Conservation (phyloP, 306 rosid genomes). For the Glycine tomentella region DNA sequence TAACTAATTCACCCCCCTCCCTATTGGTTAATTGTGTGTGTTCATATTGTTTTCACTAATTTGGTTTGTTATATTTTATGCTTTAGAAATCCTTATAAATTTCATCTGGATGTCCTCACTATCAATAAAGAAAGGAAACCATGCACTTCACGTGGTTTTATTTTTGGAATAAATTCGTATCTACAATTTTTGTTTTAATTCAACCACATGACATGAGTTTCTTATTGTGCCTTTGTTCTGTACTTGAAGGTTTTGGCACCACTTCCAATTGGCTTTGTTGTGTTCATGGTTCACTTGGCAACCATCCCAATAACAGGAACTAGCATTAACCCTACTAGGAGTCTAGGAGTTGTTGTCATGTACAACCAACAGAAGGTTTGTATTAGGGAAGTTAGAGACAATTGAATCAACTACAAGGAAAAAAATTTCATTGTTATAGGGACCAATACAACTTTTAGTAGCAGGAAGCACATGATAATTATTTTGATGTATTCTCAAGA, state of each 20-base stretch:
- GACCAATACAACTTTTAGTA: conserved; percentile 86
- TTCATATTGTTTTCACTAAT: too few relatives aligned
- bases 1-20: too few relatives aligned
- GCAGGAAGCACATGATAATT: conserved; percentile 63
- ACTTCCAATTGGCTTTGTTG: conserved; percentile 79
- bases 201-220: neutral
- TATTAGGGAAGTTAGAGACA: conserved; percentile 54
- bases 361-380: conserved; percentile 43
- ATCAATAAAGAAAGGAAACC: conserved; percentile 10
- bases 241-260: conserved; percentile 70
- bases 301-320: conserved; percentile 79
- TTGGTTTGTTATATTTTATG: conserved; percentile 28
- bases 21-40: too few relatives aligned
- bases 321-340: conserved; percentile 83
- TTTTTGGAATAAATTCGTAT: neutral
- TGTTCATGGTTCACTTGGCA: conserved; percentile 82
- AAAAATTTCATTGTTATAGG: conserved; percentile 84
- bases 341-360: conserved; percentile 73
- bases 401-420: conserved; percentile 57
- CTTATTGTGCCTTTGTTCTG: neutral
- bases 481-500: too few relatives aligned
- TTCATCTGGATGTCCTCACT: conserved; percentile 25
- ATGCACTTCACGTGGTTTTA: conserved; percentile 31
- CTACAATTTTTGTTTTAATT: conserved; percentile 2
- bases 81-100: neutral